phyloP scores from a whole-genome alignment of 1,284 basidiomycete genomes.

The Cryptococcus sp. region DNA sequence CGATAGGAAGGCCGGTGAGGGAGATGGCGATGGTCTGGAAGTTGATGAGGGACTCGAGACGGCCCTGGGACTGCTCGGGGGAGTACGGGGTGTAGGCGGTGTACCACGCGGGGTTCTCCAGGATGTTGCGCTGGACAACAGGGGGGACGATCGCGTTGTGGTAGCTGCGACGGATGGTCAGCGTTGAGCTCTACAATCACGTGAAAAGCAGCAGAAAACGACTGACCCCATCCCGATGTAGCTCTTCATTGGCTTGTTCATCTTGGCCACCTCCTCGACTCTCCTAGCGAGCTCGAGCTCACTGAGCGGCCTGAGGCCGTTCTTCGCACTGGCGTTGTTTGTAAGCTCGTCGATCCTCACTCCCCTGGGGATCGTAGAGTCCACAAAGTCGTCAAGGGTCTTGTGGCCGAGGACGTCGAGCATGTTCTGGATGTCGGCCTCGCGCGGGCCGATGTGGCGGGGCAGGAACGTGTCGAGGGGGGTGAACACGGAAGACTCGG shows the following conservation, averaged over 20 bases:
- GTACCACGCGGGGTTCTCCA: slow-evolving; percentile 98
- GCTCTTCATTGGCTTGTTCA: slow-evolving; percentile 81
- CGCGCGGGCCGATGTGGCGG: slow-evolving; percentile 85
- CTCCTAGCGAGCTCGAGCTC: slow-evolving; percentile 79
- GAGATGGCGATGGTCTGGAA: slow-evolving; percentile 97
- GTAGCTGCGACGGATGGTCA: slow-evolving; percentile 54
- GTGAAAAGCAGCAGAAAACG: not conserved
- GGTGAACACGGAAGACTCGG: slow-evolving; percentile 57
- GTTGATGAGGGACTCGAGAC: slow-evolving; percentile 93
- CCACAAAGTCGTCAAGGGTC: slow-evolving; percentile 80
- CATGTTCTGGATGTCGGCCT: slow-evolving; percentile 71
- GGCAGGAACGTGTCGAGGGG: slow-evolving; percentile 82
- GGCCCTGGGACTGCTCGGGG: slow-evolving; percentile 56
- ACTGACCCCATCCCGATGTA: slow-evolving; percentile 89
- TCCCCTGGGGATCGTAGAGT: slow-evolving; percentile 69
- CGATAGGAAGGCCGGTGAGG: slow-evolving; percentile 89
- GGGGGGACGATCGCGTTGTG: slow-evolving; percentile 90
- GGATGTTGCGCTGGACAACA: slow-evolving; percentile 88
- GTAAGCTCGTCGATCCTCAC: slow-evolving; percentile 67
- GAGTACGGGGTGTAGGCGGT: slow-evolving; percentile 86
- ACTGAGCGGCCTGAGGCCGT: slow-evolving; percentile 66
- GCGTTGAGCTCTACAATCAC: not conserved
- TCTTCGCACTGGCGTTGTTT: slow-evolving; percentile 59
- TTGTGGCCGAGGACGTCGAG: slow-evolving; percentile 73
- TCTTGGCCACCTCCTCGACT: slow-evolving; percentile 69